phyloP scores from a whole-genome alignment of 2,329 filamentous ascomycete species.

The Alternaria sp. region DNA sequence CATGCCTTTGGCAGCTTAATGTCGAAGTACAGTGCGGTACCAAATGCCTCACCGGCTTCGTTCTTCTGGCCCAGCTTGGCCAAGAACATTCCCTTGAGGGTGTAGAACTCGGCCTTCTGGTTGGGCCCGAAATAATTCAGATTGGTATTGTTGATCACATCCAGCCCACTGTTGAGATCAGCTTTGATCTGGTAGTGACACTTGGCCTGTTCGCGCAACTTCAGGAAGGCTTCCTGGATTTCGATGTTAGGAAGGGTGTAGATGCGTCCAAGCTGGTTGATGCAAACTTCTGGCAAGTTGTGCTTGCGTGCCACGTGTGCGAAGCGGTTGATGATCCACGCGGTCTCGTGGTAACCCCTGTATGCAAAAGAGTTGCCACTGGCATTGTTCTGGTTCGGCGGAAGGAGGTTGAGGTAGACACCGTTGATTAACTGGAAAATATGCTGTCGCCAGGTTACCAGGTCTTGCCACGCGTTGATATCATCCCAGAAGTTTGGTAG shows the following conservation, averaged over 20 bases:
- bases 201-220: constrained; percentile 97
- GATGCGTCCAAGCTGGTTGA: constrained; percentile 94
- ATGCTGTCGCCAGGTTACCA: constrained; percentile 99
- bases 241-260: constrained; percentile 99
- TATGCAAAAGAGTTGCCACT: constrained; percentile 95
- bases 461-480: constrained; percentile 98
- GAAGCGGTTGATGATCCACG: constrained; percentile 99
- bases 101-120: constrained; percentile 99
- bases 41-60: constrained; percentile 92
- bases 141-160: constrained; percentile 99
- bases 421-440: constrained; percentile 98
- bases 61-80: constrained; percentile 90
- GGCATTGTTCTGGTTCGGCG: constrained; percentile 76
- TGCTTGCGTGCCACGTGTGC: constrained; percentile 98
- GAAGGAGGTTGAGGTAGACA: constrained; percentile 86
- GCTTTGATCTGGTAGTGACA: constrained; percentile 97
- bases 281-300: constrained; percentile 94
- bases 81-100: constrained; percentile 98
- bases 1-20: constrained; percentile 95
- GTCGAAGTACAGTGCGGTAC: constrained; percentile 94
- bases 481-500: constrained; percentile 99
- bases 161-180: constrained; percentile 89
- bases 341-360: constrained; percentile 96
- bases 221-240: constrained; percentile 98
- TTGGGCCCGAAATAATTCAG: constrained; percentile 96